Evolutionary conservation across 495 filamentous ascomycete species (phyloP).

Genomic region (Neurospora cerealis): DNA sequence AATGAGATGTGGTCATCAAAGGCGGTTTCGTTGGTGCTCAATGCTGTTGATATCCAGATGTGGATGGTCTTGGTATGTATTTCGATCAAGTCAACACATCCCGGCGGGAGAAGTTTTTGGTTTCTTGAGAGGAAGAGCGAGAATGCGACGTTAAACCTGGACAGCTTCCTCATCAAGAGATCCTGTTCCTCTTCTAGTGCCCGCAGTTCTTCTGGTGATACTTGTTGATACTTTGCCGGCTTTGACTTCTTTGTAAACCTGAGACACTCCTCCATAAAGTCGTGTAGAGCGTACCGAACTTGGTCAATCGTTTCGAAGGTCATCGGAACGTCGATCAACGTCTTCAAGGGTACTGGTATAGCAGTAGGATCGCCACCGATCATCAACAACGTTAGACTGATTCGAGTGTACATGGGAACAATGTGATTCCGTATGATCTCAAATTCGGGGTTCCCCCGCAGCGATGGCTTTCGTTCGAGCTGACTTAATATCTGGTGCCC

Average conservation of each 20-base stretch:
- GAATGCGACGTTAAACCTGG: constrained; percentile 26
- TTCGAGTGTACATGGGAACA: constrained; percentile 32
- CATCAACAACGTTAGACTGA: constrained; percentile 30
- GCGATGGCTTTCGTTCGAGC: constrained; percentile 17
- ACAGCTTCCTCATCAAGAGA: constrained; percentile 17
- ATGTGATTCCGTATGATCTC: constrained; percentile 29
- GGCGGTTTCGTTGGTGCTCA: constrained; percentile 23
- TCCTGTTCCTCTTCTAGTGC: constrained; percentile 21
- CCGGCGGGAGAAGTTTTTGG: constrained; percentile 11
- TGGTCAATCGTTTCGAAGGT: constrained; percentile 21
- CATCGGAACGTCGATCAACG: constrained; percentile 18
- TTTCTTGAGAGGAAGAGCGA: constrained; percentile 19
- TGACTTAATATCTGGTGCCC: constrained; percentile 28
- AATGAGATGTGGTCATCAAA: constrained; percentile 28
- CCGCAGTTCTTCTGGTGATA: constrained; percentile 14
- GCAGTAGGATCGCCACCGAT: constrained; percentile 19
- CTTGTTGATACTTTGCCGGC: constrained; percentile 13
- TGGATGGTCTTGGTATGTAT: constrained; percentile 20
- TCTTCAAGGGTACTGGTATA: constrained; percentile 21
- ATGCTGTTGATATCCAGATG: constrained; percentile 29
- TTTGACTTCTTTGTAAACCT: constrained; percentile 21
- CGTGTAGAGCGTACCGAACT: constrained; percentile 23
- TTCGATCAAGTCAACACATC: constrained; percentile 19
- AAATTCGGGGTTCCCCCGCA: constrained; percentile 18
- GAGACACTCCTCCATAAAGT: constrained; percentile 25